phyloP scores from a whole-genome alignment of 257 asterid species.

The Plectranthus barbatus region DNA sequence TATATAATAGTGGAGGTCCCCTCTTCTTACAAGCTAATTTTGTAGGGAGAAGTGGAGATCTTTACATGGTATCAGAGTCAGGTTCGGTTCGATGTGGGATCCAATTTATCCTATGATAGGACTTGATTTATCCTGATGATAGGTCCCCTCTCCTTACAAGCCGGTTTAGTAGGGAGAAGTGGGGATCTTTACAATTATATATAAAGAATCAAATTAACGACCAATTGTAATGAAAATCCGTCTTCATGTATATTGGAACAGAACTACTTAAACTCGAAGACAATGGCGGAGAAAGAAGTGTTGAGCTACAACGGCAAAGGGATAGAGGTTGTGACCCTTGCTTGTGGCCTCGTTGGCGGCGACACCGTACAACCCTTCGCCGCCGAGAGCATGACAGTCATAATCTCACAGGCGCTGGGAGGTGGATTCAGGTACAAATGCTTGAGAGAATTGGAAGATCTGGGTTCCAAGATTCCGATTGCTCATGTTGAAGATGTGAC shows the following conservation, averaged over 20 bases:
- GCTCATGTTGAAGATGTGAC: slow-evolving; percentile 14
- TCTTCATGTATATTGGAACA: neutral
- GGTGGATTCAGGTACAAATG: slow-evolving; percentile 1
- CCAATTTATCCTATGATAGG: too few species aligned
- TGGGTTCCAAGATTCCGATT: slow-evolving; percentile 43
- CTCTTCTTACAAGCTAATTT: too few species aligned
- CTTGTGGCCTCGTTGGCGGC: slow-evolving; percentile 59
- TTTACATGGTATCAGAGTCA: too few species aligned
- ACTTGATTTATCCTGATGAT: too few species aligned
- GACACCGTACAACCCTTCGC: slow-evolving; percentile 24
- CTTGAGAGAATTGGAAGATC: slow-evolving; percentile 45
- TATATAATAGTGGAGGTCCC: too few species aligned
- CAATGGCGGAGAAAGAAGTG: slow-evolving; percentile 43
- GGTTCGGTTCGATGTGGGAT: too few species aligned
- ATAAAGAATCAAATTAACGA: too few species aligned
- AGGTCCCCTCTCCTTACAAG: too few species aligned
- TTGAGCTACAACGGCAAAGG: slow-evolving; percentile 37
- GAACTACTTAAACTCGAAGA: slow-evolving; percentile 47
- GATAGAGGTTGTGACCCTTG: slow-evolving; percentile 44
- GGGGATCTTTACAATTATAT: too few species aligned
- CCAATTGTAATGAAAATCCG: too few species aligned
- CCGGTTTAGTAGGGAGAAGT: too few species aligned
- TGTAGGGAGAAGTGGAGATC: too few species aligned
- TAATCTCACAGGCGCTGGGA: slow-evolving; percentile 19
- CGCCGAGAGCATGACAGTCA: slow-evolving; percentile 13